Evolutionary conservation across 1,139 yeast species (phyloP).

Genomic region (Hansenula lynferdii): DNA sequence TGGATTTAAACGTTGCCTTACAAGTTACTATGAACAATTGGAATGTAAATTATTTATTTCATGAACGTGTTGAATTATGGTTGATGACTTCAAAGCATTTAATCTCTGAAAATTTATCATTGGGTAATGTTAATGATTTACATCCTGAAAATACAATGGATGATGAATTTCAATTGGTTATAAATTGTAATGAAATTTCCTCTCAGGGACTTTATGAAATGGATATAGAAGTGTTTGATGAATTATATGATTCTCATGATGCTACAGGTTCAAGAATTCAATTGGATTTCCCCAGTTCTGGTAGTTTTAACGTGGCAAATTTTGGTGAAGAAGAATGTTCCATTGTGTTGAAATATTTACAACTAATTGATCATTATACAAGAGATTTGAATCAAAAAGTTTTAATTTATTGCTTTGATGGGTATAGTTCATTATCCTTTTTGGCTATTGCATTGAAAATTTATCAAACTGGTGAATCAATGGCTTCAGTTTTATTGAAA

Average conservation of each 20-base stretch:
- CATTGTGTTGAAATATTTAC: background rate
- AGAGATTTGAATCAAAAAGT: background rate
- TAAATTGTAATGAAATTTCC: slow-evolving; percentile 1
- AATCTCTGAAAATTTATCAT: background rate
- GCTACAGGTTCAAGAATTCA: background rate
- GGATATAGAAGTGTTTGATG: background rate
- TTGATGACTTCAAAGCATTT: slow-evolving; percentile 1
- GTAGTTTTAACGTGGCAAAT: background rate
- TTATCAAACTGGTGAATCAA: background rate
- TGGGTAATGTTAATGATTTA: slow-evolving; percentile 2
- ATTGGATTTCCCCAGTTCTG: background rate
- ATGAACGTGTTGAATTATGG: slow-evolving; percentile 3
- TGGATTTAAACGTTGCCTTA: background rate
- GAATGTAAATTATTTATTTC: slow-evolving; percentile 2
- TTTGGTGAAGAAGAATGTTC: background rate
- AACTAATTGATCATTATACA: slow-evolving; percentile 1
- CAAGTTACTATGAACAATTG: background rate
- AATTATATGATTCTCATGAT: background rate
- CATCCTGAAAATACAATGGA: slow-evolving; percentile 1
- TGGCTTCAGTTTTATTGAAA: background rate
- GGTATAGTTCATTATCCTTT: background rate
- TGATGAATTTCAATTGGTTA: background rate
- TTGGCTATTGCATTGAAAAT: background rate
- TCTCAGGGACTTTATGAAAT: background rate
- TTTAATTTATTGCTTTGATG: background rate